Percentiles rank a stretch among this genome's conserved stretches.
Evolutionary conservation across 768 basidiomycete species (phyloP).

Genomic region (Agaricus bisporus): DNA sequence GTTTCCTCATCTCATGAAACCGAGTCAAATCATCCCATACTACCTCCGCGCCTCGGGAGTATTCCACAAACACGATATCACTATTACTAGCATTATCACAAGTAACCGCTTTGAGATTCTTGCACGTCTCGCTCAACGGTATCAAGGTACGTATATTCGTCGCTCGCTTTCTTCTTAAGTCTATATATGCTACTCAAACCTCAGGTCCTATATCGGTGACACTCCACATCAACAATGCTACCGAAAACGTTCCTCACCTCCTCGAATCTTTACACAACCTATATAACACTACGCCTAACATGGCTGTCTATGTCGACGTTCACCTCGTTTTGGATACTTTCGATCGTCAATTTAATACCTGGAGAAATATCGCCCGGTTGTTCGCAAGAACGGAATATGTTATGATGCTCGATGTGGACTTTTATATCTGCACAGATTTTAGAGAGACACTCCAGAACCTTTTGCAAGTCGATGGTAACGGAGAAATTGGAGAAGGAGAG

Average conservation of each 20-base stretch:
- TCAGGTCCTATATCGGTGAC: conserved; percentile 82
- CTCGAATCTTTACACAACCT: conserved; percentile 61
- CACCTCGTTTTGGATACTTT: conserved; percentile 81
- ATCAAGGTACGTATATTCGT: conserved; percentile 56
- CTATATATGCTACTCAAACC: not conserved
- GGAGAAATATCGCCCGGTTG: conserved; percentile 81
- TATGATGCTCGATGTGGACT: conserved; percentile 92
- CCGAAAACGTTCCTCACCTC: conserved; percentile 37
- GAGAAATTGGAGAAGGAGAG: not conserved
- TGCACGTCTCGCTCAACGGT: conserved; percentile 64
- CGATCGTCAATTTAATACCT: conserved; percentile 84
- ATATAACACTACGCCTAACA: conserved; percentile 58
- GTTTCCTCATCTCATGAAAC: conserved; percentile 63
- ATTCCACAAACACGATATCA: conserved; percentile 63
- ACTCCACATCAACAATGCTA: conserved; percentile 60
- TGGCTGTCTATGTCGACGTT: conserved; percentile 71
- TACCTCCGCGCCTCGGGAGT: conserved; percentile 63
- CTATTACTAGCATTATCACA: conserved; percentile 82
- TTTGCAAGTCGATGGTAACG: not conserved
- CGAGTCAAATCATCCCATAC: conserved; percentile 74
- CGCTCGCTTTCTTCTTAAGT: not conserved
- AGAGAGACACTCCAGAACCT: conserved; percentile 40
- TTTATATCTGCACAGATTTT: conserved; percentile 80
- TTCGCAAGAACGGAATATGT: conserved; percentile 81
- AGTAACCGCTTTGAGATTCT: conserved; percentile 73